Evolutionary conservation across 495 filamentous ascomycete species (phyloP).

Genomic region (Penicillium subrubescens): DNA sequence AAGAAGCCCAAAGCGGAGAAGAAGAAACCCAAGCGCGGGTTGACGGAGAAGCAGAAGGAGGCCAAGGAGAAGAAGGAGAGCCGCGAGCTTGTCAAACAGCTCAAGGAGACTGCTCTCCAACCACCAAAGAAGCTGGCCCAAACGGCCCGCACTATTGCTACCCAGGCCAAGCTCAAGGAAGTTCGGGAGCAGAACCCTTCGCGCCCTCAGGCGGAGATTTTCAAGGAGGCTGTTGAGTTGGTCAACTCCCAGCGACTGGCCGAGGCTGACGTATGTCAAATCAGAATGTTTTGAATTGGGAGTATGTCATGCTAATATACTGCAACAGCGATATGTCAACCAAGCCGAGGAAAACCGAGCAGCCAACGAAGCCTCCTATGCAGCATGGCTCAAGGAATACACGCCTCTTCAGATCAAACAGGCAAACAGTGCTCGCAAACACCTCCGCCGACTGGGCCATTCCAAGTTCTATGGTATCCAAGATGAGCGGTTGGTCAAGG

Average conservation of each 20-base stretch:
- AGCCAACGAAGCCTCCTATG: constrained; percentile 45
- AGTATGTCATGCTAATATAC: constrained; percentile 16
- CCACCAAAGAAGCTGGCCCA: constrained; percentile 31
- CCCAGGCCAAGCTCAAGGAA: constrained; percentile 22
- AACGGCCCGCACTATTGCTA: constrained; percentile 26
- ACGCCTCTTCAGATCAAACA: constrained; percentile 56
- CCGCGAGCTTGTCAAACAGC: constrained; percentile 26
- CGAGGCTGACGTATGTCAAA: constrained; percentile 38
- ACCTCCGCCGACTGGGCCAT: constrained; percentile 38
- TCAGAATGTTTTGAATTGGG: neutral
- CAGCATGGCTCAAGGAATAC: constrained; percentile 61
- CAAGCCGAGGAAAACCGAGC: constrained; percentile 51
- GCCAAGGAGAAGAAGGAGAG: constrained; percentile 20
- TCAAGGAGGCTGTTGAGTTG: constrained; percentile 20
- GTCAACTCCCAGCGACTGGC: constrained; percentile 7
- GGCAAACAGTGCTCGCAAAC: constrained; percentile 65
- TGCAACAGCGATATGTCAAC: constrained; percentile 48
- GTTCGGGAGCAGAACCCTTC: constrained; percentile 1
- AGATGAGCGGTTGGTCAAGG: constrained; percentile 64
- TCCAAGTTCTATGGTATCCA: constrained; percentile 32
- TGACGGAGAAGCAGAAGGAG: constrained; percentile 38
- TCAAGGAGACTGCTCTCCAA: constrained; percentile 37
- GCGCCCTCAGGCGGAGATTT: constrained; percentile 5
- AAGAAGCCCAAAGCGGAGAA: constrained; percentile 30
- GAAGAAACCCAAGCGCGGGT: constrained; percentile 12